Evolutionary conservation across 2,329 filamentous ascomycete genomes (phyloP).

Genomic region (Penicillium concentricum): DNA sequence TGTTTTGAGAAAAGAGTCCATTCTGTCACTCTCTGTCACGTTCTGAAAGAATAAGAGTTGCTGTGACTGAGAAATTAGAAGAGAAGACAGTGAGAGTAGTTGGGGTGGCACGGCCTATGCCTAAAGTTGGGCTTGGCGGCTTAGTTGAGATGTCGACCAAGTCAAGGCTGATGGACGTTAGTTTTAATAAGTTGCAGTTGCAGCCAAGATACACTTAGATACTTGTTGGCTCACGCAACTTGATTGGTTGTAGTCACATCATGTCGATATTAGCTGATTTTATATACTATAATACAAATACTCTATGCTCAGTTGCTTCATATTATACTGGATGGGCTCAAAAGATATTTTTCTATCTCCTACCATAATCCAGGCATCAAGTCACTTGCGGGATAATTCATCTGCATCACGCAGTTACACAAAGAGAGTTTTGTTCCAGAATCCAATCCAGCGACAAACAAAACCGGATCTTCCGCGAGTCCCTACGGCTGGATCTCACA

Average conservation of each 20-base stretch:
- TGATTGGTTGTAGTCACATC: not conserved
- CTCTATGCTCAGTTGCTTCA: not conserved
- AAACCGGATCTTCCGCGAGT: constrained; percentile 9
- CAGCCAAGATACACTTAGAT: not conserved
- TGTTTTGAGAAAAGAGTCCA: constrained; percentile 13
- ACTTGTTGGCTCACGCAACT: too few relatives aligned
- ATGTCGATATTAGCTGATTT: not conserved
- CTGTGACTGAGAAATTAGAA: not conserved
- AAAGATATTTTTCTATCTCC: not conserved
- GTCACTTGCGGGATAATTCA: not conserved
- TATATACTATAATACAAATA: too few relatives aligned
- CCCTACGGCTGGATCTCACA: constrained; percentile 7
- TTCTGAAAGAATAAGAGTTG: not conserved
- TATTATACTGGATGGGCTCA: not conserved
- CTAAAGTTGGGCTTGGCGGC: not conserved
- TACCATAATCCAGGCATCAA: not conserved
- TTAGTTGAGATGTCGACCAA: not conserved
- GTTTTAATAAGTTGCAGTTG: not conserved
- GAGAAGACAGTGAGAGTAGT: not conserved
- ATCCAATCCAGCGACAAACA: not conserved
- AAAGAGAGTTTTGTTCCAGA: not conserved
- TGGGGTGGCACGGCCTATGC: not conserved
- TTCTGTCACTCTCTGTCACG: not conserved
- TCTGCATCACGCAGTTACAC: constrained; percentile 4
- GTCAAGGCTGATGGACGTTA: not conserved